Conservation (phyloP, 768 basidiomycete genomes). For the Auricularia auricula-judae region DNA sequence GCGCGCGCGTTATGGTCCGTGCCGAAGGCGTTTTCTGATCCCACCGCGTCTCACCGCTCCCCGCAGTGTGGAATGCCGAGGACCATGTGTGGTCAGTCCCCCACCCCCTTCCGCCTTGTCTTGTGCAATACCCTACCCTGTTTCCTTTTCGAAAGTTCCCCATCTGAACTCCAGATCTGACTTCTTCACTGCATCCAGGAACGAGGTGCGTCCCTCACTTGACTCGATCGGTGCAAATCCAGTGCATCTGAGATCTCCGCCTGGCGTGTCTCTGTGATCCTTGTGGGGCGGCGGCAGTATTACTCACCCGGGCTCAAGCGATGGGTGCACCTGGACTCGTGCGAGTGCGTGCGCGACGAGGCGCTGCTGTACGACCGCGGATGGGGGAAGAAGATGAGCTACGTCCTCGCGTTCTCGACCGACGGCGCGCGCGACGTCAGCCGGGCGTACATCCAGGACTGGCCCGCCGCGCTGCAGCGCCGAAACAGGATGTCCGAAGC, state of each 20-base stretch:
- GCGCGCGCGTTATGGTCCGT: conserved; percentile 20
- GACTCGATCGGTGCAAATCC: not conserved
- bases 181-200: not conserved
- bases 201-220: conserved; percentile 4
- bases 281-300: conserved; percentile 7
- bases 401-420: conserved; percentile 15
- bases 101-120: conserved; percentile 2
- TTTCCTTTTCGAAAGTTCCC: too few relatives aligned
- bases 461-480: conserved; percentile 4
- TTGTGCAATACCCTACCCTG: too few relatives aligned
- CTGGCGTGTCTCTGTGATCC: not conserved
- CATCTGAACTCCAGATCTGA: not conserved
- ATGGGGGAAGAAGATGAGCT: conserved; percentile 30
- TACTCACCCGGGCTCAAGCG: conserved; percentile 16
- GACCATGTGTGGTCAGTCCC: conserved; percentile 27
- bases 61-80: conserved; percentile 20
- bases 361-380: conserved; percentile 27
- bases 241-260: not conserved
- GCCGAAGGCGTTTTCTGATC: not conserved
- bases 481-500: conserved; percentile 11
- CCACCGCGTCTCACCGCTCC: conserved; percentile 5
- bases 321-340: conserved; percentile 32
- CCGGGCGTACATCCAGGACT: conserved; percentile 10
- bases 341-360: conserved; percentile 24
- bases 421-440: conserved; percentile 17